These are phyloP conservation scores for Alternaria metachromatica DNA, from an alignment of 2,329 filamentous ascomycete genomes.

Conservation along the genomic window DNA sequence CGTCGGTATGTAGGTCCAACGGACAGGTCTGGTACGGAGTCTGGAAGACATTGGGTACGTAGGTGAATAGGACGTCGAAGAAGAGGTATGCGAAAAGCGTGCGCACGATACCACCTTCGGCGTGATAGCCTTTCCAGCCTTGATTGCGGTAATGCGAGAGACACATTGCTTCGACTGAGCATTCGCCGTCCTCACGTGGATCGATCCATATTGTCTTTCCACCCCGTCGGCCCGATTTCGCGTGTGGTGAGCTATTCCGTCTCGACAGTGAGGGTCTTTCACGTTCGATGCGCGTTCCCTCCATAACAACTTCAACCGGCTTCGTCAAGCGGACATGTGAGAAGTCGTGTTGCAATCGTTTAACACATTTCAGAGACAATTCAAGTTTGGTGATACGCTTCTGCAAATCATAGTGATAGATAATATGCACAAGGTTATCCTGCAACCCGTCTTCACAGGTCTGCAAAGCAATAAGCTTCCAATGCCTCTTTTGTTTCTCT, in stretches of 20 bases:
- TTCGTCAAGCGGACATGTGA: conserved; percentile 79
- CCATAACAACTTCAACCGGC: conserved; percentile 75
- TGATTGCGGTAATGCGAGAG: conserved; percentile 80
- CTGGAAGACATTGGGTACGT: conserved; percentile 96
- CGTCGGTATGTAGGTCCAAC: conserved; percentile 89
- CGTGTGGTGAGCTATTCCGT: conserved; percentile 38
- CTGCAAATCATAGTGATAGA: conserved; percentile 93
- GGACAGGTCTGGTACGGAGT: conserved; percentile 94
- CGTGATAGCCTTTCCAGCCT: conserved; percentile 95
- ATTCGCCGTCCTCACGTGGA: conserved; percentile 73
- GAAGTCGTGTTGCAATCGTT: conserved; percentile 91
- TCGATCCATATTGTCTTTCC: conserved; percentile 90
- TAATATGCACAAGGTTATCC: conserved; percentile 86
- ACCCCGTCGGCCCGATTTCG: conserved; percentile 53
- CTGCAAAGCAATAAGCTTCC: conserved; percentile 75
- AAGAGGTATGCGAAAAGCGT: conserved; percentile 86
- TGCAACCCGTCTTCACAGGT: conserved; percentile 90
- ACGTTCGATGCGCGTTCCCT: conserved; percentile 78
- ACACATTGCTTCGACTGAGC: conserved; percentile 93
- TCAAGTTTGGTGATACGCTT: conserved; percentile 94
- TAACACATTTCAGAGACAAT: conserved; percentile 79
- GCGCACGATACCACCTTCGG: conserved; percentile 89
- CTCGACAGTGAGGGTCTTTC: conserved; percentile 51
- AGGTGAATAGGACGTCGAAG: conserved; percentile 90
- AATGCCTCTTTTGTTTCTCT: conserved; percentile 77